Percentiles rank a stretch among this genome's conserved stretches.
Evolutionary conservation across 1,139 yeast species (phyloP).

Genomic region (Hanseniaspora uvarum): DNA sequence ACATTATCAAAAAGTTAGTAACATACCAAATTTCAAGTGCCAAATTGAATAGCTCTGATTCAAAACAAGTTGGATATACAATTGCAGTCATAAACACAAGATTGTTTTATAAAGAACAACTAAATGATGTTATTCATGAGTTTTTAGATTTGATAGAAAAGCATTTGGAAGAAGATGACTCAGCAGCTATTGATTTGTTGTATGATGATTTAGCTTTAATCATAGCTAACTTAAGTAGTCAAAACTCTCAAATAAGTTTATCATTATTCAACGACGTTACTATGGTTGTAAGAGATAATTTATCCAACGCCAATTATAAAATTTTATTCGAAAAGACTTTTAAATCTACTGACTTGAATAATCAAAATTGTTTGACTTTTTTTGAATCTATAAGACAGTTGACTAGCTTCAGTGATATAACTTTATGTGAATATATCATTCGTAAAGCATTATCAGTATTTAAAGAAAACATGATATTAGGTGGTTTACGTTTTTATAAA

Average conservation of each 20-base stretch:
- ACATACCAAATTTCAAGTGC: conserved; percentile 38
- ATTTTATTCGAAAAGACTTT: conserved; percentile 22
- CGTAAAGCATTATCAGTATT: conserved; percentile 25
- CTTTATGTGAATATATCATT: conserved; percentile 21
- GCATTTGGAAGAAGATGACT: conserved; percentile 12
- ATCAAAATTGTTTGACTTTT: conserved; percentile 11
- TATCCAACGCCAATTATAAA: neutral
- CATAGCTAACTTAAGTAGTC: neutral
- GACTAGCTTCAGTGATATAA: conserved; percentile 20
- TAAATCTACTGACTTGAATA: conserved; percentile 7
- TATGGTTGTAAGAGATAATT: conserved; percentile 11
- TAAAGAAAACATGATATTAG: conserved; percentile 25
- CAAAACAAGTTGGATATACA: conserved; percentile 26
- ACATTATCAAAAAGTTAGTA: conserved; percentile 56
- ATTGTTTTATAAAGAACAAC: conserved; percentile 30
- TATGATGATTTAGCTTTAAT: conserved; percentile 8
- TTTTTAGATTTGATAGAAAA: conserved; percentile 19
- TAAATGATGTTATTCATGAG: conserved; percentile 30
- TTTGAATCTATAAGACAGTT: conserved; percentile 21
- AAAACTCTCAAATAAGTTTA: neutral
- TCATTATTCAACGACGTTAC: conserved; percentile 15
- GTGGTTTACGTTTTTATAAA: conserved; percentile 28
- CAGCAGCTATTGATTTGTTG: neutral
- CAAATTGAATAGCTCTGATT: conserved; percentile 27
- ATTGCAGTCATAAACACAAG: conserved; percentile 29